Conservation (phyloP, 2,329 filamentous ascomycete species). For the Trematosphaeria pertusa region DNA sequence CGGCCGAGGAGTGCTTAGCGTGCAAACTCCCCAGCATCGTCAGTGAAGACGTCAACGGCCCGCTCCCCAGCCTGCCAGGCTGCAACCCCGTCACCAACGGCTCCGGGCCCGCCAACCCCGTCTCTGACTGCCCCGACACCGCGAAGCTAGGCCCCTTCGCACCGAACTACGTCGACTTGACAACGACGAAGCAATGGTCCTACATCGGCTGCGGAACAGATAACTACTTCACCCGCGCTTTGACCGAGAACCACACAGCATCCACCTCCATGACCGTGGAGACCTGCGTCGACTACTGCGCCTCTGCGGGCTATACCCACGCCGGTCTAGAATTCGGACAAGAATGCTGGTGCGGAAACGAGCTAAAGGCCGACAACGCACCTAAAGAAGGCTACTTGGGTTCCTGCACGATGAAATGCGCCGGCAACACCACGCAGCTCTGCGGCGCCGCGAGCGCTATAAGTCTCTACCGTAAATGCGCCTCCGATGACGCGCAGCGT, state of each 20-base stretch:
- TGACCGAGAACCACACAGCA: conserved; percentile 31
- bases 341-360: conserved; percentile 62
- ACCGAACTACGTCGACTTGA: conserved; percentile 51
- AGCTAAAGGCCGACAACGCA: conserved; percentile 14
- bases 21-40: conserved; percentile 56
- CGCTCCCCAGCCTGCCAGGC: conserved; percentile 60
- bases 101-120: no score
- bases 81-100: conserved; percentile 59
- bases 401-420: conserved; percentile 62
- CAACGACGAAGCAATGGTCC: conserved; percentile 60
- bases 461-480: conserved; percentile 25
- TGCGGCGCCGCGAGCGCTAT: conserved; percentile 23
- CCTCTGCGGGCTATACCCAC: conserved; percentile 55
- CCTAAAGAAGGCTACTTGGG: conserved; percentile 58
- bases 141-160: conserved; percentile 54
- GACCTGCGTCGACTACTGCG: conserved; percentile 63
- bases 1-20: conserved; percentile 55
- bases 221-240: conserved; percentile 39
- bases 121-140: no score
- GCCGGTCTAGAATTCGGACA: conserved; percentile 64
- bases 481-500: no score
- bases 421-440: conserved; percentile 50
- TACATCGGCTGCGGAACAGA: conserved; percentile 66
- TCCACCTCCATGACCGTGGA: conserved; percentile 60
- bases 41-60: conserved; percentile 53